A percentile compares a stretch with the other conserved stretches of the same genome.
Evolutionary conservation across 2,329 filamentous ascomycete species (phyloP).

Genomic region (Orbilia javanica): DNA sequence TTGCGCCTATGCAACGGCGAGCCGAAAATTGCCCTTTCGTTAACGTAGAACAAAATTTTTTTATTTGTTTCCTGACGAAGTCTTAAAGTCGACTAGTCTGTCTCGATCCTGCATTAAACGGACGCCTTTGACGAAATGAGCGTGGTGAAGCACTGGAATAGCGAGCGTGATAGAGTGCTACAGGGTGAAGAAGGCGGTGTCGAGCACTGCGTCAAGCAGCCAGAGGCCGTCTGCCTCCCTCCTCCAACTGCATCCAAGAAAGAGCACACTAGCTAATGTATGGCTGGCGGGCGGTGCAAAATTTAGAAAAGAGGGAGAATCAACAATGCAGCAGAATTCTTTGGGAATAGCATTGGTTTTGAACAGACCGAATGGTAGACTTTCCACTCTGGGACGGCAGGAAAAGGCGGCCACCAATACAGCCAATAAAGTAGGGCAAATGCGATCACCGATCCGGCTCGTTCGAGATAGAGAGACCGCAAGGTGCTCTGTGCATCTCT

Average conservation of each 20-base stretch:
- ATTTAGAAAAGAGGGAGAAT: constrained; percentile 47
- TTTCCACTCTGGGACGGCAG: constrained; percentile 43
- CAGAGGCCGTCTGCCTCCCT: constrained; percentile 51
- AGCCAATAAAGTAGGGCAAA: constrained; percentile 11
- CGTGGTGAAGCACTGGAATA: constrained; percentile 47
- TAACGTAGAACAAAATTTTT: constrained; percentile 14
- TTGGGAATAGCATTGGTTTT: constrained; percentile 49
- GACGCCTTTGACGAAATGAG: constrained; percentile 49
- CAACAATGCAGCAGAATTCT: constrained; percentile 36
- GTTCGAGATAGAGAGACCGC: constrained; percentile 54
- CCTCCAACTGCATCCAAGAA: constrained; percentile 41
- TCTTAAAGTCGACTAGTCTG: constrained; percentile 40
- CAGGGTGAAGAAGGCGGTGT: constrained; percentile 48
- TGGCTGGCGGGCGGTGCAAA: constrained; percentile 42
- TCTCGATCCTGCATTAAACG: constrained; percentile 24
- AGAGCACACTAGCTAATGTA: constrained; percentile 44
- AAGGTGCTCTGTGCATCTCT: constrained; percentile 17
- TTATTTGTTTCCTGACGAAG: constrained; percentile 16
- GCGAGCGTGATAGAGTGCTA: constrained; percentile 57
- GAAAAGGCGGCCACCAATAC: constrained; percentile 5
- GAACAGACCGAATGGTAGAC: constrained; percentile 40
- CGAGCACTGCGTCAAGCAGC: constrained; percentile 57
- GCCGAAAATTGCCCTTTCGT: constrained; percentile 20
- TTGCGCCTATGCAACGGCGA: constrained; percentile 19
- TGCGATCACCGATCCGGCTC: constrained; percentile 19